Conservation (phyloP, 345 rosid genomes). For the Eucalyptus tenuipes region DNA sequence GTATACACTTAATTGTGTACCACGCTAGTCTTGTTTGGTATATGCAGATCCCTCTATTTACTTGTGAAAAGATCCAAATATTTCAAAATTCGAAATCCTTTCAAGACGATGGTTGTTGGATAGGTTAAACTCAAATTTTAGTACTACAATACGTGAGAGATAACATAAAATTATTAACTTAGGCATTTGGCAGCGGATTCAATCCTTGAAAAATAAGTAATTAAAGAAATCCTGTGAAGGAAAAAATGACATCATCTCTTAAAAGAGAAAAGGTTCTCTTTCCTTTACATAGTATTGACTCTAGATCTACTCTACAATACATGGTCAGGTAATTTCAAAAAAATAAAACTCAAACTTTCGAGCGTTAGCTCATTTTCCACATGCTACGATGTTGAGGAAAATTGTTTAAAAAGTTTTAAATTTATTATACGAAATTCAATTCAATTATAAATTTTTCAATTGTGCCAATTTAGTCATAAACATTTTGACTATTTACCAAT, state of each 20-base stretch:
- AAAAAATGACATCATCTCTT: neutral
- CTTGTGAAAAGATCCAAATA: neutral
- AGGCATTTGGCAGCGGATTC: neutral
- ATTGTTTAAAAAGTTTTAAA: too few species aligned
- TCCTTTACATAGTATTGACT: neutral
- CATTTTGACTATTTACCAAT: too few species aligned
- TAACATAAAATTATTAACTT: too few species aligned
- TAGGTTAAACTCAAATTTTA: neutral
- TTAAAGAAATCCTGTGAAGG: too few species aligned
- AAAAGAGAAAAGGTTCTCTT: neutral
- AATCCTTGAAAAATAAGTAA: neutral
- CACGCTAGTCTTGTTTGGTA: neutral
- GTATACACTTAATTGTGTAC: neutral
- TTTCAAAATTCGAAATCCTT: neutral
- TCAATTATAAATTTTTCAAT: too few species aligned
- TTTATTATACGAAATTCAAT: accelerated
- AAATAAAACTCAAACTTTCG: neutral
- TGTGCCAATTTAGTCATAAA: too few species aligned
- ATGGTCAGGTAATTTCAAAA: neutral
- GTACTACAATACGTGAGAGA: neutral
- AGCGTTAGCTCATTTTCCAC: neutral
- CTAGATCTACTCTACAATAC: neutral
- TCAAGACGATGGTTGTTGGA: neutral
- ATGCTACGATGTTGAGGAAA: accelerated
- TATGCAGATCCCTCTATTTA: too few species aligned